Base-by-base conservation (phyloP, 1,139 yeast species). In the Petasospora fabianii region DNA sequence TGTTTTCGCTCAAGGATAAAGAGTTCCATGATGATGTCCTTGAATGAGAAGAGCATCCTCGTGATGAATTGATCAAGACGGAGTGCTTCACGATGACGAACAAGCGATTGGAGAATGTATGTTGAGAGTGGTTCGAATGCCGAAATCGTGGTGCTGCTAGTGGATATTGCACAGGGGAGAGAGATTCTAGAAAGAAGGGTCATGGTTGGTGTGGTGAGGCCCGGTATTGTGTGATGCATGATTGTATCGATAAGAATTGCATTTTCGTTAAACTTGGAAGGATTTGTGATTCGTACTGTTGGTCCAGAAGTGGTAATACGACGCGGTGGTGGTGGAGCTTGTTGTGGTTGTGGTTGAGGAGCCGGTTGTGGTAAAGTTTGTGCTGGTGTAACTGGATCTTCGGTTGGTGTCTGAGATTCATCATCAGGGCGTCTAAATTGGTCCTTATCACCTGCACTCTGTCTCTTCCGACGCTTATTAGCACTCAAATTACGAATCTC, bases 141-240 rank as follows among this genome's bases (percentile, higher is more conserved):
- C 1, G 44, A 35, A 3, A 75, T 58, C 11, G 43, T 45, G 21
- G 75, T 64, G 13, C 50, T 57, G 12, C 61, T 65, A 17, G 56
- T 49, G 3, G 51, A 46, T 26, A 65, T 65, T 3, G 53, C 49
- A 3, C 71, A 52, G 15, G 67, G 64, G 6, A 78, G 55, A 34
- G 71, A 64, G 3, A 80, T 66, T 35, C 69, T 71, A 15, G 73
- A 65, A 13, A 82, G 60, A 42, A 68, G 72, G 17, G 68, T 69
- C 43, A 82, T 56, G 1, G 80, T 68, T 0, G 81, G 64, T 30
- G 71, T 48, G 2, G 58, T 46, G 31, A 75, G 60, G 1, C 87
- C 87, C 14, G 71, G 69, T 4, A 81, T 60, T 11, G 58, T 60
- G 43, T 65, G 67, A 6, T 51, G 43, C 28, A 64, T 48, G 7